Conservation (phyloP, 108 stramenopile species). For the Skeletonema costatum region DNA sequence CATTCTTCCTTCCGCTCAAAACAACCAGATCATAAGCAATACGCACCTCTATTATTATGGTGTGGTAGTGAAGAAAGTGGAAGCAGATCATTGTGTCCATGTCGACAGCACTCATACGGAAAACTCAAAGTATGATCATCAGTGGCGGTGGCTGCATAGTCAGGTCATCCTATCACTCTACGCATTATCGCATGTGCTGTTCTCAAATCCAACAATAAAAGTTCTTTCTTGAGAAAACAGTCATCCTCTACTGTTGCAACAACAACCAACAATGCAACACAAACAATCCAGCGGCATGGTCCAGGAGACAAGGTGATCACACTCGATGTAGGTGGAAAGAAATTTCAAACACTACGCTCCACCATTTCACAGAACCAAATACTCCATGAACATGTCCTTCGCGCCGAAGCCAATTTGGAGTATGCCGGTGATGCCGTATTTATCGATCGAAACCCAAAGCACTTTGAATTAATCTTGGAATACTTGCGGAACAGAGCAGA, state of each 20-base stretch:
- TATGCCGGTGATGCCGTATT: conserved; percentile 40
- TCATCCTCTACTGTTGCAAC: neutral
- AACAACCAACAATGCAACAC: neutral
- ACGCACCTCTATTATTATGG: no score
- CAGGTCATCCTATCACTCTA: no score
- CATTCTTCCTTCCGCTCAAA: no score
- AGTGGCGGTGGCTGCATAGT: no score
- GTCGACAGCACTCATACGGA: no score
- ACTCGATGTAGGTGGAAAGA: conserved; percentile 66
- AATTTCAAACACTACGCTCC: conserved; percentile 61
- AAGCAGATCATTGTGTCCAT: no score
- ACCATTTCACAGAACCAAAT: conserved; percentile 54
- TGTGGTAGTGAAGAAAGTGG: no score
- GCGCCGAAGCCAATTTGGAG: conserved; percentile 62
- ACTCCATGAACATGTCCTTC: conserved; percentile 43
- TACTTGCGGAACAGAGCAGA: conserved; percentile 61
- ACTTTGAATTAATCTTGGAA: conserved; percentile 55
- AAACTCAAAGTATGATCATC: no score
- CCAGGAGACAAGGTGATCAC: conserved; percentile 51
- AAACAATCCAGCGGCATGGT: conserved; percentile 40
- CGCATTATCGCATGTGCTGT: no score
- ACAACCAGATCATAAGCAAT: no score
- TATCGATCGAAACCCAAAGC: conserved; percentile 65
- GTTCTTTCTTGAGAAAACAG: neutral
- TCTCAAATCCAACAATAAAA: neutral